Base-by-base conservation (phyloP, 2,329 filamentous ascomycete genomes). In the Colletotrichum spinosum region DNA sequence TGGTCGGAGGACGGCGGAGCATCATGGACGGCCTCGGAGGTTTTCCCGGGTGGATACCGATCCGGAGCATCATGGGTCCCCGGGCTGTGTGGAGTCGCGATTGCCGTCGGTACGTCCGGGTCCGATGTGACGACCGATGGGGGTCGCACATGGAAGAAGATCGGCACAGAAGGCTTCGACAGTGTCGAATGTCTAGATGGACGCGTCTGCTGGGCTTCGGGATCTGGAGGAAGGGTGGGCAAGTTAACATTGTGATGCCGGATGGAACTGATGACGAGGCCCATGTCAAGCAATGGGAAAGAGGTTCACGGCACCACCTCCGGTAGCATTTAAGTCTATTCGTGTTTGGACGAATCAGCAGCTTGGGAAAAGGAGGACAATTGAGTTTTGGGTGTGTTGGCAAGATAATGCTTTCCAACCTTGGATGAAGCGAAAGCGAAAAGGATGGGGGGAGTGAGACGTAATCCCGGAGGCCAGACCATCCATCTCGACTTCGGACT, bases 81-180 rank as follows among this genome's bases (percentile, higher is more conserved):
- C 7, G 73, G 72, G 1, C 46, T 68, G 1, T 72, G 67, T 25
- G 60, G 57, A 12, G 58, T 70, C 3, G 75, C 74, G 6, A 44
- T 77, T n/a, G 73, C 75, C 1, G 74, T 76, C 11, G 75, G 75
- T 1, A 74, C 75, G 7, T 75, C 72, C 7, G 74, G 74, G 6
- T 76, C 73, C 2, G 75, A 77, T 38, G 48, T 73, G 38, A 76
- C 71, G 6, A 17, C 73, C 7, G 75, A 77, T 52, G 69, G 69
- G 0, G 75, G 74, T 1, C 64, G 53, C 49, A 73, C 70, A 6
- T 77, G 75, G 74, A 61, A 65, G 33, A 60, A 42, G 1, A 76
- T 76, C 52, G 70, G 75, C 48, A 69, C 70, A 55, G 72, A 73
- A 6, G 72, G 72, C 10, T 75, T 76, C 45, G 74, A 77, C 41